Evolutionary conservation across 2,329 filamentous ascomycete species (phyloP).

Genomic region (Penicillium sp.): DNA sequence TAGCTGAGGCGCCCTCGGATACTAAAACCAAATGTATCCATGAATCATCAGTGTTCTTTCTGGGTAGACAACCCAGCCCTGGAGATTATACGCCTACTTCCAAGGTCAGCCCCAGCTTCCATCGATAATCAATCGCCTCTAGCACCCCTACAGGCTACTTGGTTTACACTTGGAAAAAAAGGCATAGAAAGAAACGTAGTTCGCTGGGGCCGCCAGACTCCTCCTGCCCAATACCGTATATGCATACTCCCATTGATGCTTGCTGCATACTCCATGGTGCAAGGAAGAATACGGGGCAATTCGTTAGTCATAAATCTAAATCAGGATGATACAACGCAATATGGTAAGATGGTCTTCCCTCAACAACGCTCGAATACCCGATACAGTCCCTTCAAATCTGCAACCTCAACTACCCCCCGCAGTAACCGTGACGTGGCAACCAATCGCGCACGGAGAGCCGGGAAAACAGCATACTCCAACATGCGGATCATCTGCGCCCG

Average conservation of each 20-base stretch:
- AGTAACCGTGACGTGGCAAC: constrained; percentile 79
- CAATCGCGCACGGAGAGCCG: constrained; percentile 78
- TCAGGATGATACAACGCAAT: neutral
- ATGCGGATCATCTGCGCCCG: constrained; percentile 71
- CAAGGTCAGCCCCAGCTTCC: too few species aligned
- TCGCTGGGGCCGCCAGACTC: neutral
- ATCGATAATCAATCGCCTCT: too few species aligned
- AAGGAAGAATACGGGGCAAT: neutral
- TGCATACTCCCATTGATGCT: neutral
- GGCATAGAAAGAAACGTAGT: too few species aligned
- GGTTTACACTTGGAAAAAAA: too few species aligned
- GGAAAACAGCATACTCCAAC: constrained; percentile 86
- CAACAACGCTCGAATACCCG: constrained; percentile 92
- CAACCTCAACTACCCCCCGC: constrained; percentile 79
- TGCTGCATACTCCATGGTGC: neutral
- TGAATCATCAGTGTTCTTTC: too few species aligned
- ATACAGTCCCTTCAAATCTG: constrained; percentile 89
- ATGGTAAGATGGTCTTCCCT: constrained; percentile 21
- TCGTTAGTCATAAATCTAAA: constrained; percentile 1
- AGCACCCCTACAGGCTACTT: too few species aligned
- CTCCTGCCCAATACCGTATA: neutral
- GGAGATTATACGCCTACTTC: too few species aligned
- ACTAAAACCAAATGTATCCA: too few species aligned
- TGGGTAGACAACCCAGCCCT: too few species aligned
- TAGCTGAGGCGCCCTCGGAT: too few species aligned